Conservation (phyloP, 1,139 yeast species). For the Blastobotrys capitulatus region DNA sequence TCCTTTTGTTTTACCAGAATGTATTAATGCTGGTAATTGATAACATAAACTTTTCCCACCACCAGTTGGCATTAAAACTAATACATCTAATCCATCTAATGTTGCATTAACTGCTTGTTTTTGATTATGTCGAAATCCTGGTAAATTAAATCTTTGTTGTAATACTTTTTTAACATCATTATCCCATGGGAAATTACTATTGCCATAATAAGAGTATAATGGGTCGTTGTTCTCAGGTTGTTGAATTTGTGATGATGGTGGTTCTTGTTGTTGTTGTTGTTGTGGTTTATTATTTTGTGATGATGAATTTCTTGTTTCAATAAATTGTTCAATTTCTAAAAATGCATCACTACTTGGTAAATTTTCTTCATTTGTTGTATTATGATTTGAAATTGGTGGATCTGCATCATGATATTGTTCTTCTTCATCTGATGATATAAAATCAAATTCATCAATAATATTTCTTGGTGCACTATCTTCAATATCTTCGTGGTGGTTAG, state of each 20-base stretch:
- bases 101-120: slow-evolving; percentile 82
- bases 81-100: slow-evolving; percentile 75
- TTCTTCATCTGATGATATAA: not conserved
- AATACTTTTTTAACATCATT: slow-evolving; percentile 58
- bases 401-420: not conserved
- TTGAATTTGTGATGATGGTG: not conserved
- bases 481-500: not conserved
- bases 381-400: not conserved
- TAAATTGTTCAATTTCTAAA: slow-evolving; percentile 4
- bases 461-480: slow-evolving; percentile 1
- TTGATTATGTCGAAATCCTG: slow-evolving; percentile 76
- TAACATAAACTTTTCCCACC: slow-evolving; percentile 97
- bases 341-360: slow-evolving; percentile 1
- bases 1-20: slow-evolving; percentile 55
- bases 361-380: not conserved
- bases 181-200: slow-evolving; percentile 47
- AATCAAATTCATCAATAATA: not conserved
- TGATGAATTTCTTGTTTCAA: not conserved
- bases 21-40: slow-evolving; percentile 86
- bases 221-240: not conserved
- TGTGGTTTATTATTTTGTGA: not conserved
- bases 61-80: slow-evolving; percentile 98
- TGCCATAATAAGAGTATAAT: not conserved
- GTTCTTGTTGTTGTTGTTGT: no score
- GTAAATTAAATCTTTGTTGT: slow-evolving; percentile 54